Conservation (phyloP, 768 basidiomycete genomes). For the Mycena rebaudengoi region DNA sequence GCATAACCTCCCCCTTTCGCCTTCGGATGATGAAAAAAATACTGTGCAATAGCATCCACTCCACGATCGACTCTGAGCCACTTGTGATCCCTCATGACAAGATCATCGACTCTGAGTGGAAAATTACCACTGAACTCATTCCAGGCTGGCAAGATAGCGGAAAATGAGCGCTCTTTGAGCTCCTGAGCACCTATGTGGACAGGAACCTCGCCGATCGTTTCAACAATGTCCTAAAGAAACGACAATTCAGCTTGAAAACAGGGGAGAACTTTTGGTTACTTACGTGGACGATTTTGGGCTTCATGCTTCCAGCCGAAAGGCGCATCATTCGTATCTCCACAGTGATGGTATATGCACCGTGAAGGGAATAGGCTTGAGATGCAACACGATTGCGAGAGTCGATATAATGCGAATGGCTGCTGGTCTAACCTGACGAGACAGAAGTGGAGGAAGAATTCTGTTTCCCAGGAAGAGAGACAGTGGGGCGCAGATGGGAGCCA, state of each 20-base stretch:
- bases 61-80: slow-evolving; percentile 18
- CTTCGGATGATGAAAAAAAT: slow-evolving; percentile 9
- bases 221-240: slow-evolving; percentile 24
- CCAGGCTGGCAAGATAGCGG: slow-evolving; percentile 24
- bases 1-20: neutral
- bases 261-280: no score
- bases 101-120: neutral
- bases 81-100: slow-evolving; percentile 7
- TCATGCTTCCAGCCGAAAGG: neutral
- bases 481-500: no score
- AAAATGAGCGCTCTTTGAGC: slow-evolving; percentile 27
- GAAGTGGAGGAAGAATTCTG: no score
- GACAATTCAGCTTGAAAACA: neutral
- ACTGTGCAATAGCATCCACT: slow-evolving; percentile 21
- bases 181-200: slow-evolving; percentile 32
- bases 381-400: neutral
- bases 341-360: neutral
- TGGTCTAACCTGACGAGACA: neutral
- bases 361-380: neutral
- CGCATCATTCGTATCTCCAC: neutral
- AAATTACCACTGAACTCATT: slow-evolving; percentile 8
- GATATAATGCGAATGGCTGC: neutral
- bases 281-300: neutral
- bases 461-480: no score
- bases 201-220: slow-evolving; percentile 31